Base-by-base conservation (phyloP, 495 filamentous ascomycete species). In the Penicillium atrosanguineum region DNA sequence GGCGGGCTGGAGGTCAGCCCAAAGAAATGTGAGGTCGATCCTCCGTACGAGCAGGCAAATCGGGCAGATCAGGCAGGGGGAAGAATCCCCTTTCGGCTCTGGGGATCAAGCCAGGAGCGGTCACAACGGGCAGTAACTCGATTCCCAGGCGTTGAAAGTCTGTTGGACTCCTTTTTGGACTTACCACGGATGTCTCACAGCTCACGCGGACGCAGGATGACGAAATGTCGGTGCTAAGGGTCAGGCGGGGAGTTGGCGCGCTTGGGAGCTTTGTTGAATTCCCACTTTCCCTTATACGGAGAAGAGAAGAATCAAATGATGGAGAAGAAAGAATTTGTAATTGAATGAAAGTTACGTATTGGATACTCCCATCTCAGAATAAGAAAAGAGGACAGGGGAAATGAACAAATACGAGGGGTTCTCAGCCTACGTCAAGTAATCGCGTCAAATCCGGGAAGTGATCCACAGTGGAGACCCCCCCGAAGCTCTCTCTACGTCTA, bases 1-100 rank as follows among this genome's bases (percentile, higher is more conserved):
- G 78, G 74, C 76, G 58, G 62, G 60, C 64, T 77, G 77, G 74
- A 76, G 75, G 72, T 48, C 47, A 29, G 36, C 14, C 47, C 36
- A 29, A n/a, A 20, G 47, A 49, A 19, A 49, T 39, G 8, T 46
- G 31, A 50, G 28, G 52, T 43, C 37, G 53, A 50, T 49, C 38
- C 38, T 40, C 38, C 9, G 38, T 40, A 19, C 38, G 26, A 34
- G 18, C n/a, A 46, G 26, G 42, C 21, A 44, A 23, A 44, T 20
- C 42, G 7, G 20, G 21, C 44, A 46, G 16, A 5, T 23, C 23
- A 23, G 23, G 23, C 23, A 23, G 31, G 12, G 11, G 31, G 14
- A 34, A 14, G 12, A 15, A 12, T 2, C 9, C 31, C 11, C 31
- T 34, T 34, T 15, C 12, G 31, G 12, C 31, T 34, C 31, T 14